Evolutionary conservation across 73 alveolate species (phyloP).

Genomic region (Paraurostyla sp.): DNA sequence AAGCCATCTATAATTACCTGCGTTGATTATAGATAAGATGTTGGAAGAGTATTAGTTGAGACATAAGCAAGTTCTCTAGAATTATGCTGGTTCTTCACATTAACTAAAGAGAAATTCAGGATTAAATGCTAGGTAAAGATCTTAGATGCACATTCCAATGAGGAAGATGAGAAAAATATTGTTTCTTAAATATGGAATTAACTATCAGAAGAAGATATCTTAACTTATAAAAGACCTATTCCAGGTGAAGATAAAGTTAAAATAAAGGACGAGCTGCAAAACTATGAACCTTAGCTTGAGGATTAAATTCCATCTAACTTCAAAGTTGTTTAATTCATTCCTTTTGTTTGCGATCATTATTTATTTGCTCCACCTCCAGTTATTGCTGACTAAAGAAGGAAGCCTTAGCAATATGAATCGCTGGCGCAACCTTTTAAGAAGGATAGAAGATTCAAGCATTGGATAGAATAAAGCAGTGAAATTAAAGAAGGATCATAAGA

Average conservation of each 20-base stretch:
- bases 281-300: conserved; percentile 59
- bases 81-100: conserved; percentile 35
- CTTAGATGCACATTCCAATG: not conserved
- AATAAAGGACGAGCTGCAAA: conserved; percentile 33
- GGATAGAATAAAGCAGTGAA: not conserved
- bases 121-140: not conserved
- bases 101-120: conserved; percentile 41
- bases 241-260: conserved; percentile 21
- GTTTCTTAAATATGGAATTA: not conserved
- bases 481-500: too few species aligned
- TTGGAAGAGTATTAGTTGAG: not conserved
- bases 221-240: conserved; percentile 23
- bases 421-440: conserved; percentile 55
- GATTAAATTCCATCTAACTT: conserved; percentile 48
- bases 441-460: conserved; percentile 62
- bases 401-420: conserved; percentile 56
- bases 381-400: conserved; percentile 60
- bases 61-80: not conserved
- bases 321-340: not conserved
- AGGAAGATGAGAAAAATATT: not conserved
- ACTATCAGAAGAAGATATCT: conserved; percentile 20
- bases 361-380: conserved; percentile 63
- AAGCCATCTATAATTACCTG: conserved; percentile 5
- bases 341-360: conserved; percentile 39
- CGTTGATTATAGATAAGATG: conserved; percentile 31